A percentile compares a stretch with the other conserved stretches of the same genome.
phyloP scores from a whole-genome alignment of 192 early-diverging fungal genomes.

The Dissophora globulifera region DNA sequence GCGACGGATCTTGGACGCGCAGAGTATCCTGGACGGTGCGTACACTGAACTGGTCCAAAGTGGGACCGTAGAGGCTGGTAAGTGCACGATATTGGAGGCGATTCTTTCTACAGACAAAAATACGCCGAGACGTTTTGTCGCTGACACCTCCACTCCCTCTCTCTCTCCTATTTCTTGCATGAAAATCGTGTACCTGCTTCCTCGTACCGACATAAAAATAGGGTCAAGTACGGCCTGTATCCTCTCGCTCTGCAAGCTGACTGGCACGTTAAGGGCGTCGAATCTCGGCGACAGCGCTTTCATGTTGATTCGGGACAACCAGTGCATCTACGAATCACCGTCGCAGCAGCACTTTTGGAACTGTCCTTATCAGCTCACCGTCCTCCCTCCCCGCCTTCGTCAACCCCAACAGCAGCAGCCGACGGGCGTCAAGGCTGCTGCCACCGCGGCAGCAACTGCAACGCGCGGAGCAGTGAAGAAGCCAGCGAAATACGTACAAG shows the following conservation, averaged over 20 bases:
- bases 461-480: not conserved
- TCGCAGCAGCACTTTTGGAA: constrained; percentile 73
- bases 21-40: constrained; percentile 60
- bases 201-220: constrained; percentile 1
- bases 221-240: constrained; percentile 71
- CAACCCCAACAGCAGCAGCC: constrained; percentile 33
- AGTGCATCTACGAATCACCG: constrained; percentile 66
- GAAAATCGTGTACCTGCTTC: not conserved
- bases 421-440: no score
- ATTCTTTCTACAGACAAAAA: not conserved
- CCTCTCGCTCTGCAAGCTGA: constrained; percentile 62
- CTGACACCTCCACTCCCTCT: not conserved
- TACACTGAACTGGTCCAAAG: constrained; percentile 55
- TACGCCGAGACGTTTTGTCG: constrained; percentile 3
- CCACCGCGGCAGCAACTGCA: not conserved
- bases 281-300: constrained; percentile 69
- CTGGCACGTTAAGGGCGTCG: constrained; percentile 62
- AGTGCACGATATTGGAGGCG: not conserved
- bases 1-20: constrained; percentile 50
- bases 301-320: constrained; percentile 62
- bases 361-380: constrained; percentile 70
- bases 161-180: not conserved
- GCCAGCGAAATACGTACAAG: constrained; percentile 56
- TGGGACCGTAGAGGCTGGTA: constrained; percentile 63
- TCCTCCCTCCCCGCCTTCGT: constrained; percentile 60